Conservation (phyloP, 2,329 filamentous ascomycete species). For the Harringtonia aguacate region DNA sequence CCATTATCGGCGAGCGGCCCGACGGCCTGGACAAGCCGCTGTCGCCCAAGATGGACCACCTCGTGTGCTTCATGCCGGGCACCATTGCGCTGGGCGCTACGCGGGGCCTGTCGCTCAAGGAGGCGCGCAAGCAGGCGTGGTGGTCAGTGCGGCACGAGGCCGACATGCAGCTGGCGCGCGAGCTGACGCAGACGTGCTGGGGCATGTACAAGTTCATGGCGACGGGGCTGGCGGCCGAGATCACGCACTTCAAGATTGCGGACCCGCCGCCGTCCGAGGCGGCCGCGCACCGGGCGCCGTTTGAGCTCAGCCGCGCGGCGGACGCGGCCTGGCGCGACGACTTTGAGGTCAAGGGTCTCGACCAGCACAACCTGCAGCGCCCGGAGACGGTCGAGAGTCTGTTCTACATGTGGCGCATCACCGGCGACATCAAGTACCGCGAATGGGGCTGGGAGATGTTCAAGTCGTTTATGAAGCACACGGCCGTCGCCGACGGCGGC, state of each 20-base stretch:
- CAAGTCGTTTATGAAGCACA: conserved; percentile 78
- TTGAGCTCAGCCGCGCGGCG: conserved; percentile 38
- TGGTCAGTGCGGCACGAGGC: conserved; percentile 77
- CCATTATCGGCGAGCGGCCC: conserved; percentile 82
- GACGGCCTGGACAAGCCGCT: conserved; percentile 55
- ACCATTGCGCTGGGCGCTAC: conserved; percentile 88
- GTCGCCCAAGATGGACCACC: conserved; percentile 91
- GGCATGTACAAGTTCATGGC: conserved; percentile 88
- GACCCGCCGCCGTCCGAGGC: conserved; percentile 55
- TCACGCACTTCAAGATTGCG: conserved; percentile 77
- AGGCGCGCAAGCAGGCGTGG: conserved; percentile 58
- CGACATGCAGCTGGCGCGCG: conserved; percentile 76
- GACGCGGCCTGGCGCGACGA: conserved; percentile 65
- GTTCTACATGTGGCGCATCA: conserved; percentile 99
- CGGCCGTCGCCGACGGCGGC: conserved; percentile 62
- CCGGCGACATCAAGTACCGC: conserved; percentile 76
- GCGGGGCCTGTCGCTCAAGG: conserved; percentile 60
- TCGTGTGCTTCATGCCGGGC: conserved; percentile 95
- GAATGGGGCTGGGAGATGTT: conserved; percentile 99
- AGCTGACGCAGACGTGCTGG: conserved; percentile 96
- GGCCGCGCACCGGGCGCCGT: conserved; percentile 35
- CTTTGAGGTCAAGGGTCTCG: conserved; percentile 68
- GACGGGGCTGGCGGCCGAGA: conserved; percentile 89
- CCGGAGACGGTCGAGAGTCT: conserved; percentile 95
- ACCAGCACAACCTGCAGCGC: conserved; percentile 85